Evolutionary conservation across 2,329 filamentous ascomycete genomes (phyloP), one percentile per base, ranked within the genome.

Genomic region (Ophidiomyces ophidiicola): DNA sequence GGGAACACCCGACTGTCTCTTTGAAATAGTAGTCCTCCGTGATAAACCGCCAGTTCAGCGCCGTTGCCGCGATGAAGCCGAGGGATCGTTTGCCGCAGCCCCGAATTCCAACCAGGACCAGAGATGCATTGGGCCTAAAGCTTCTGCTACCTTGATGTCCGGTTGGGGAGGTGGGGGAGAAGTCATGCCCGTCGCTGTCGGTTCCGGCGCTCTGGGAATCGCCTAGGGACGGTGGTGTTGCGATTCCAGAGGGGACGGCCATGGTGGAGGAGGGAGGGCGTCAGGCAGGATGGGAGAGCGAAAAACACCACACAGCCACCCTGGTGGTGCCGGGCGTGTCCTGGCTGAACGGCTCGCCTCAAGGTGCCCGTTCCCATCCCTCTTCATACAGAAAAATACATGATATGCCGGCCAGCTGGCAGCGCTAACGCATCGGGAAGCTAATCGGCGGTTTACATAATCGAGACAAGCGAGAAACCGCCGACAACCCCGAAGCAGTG

Each of bases 31-130:
- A 68, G 46, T 86, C 80, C 23, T 77, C 69, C 45, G 86, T 81
- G 38, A 86, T 63, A 2, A 86, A 67, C 38, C 74, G 74, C 28
- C 78, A 69, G 38, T 75, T 73, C 56, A 82, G 76, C 34, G 79
- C 78, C 5, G 77, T 76, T 0, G 80, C 80, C 4, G 80, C 78
- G 45, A 87, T 83, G 33, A 87, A 72, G 10, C 78, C 82, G 7
- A 87, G 63, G 1, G 79, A 84, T 1, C 80, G 80, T 57, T 86
- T 86, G 11, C 82, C 82, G 4, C 78, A 75, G 7, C 81, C 82
- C 10, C 79, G 74, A 41, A 84, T 76, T 2, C 82, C 82, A 15
- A 82, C 71, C 12, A 87, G 66, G 5, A 86, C 71, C 40, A 87
- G 75, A 1, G 82, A 84, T 1, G 78, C 76, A 63, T 81, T 70